A percentile compares a stretch with the other conserved stretches of the same genome.
Conservation (phyloP, 1,139 yeast species). For the Maudiozyma humilis region DNA sequence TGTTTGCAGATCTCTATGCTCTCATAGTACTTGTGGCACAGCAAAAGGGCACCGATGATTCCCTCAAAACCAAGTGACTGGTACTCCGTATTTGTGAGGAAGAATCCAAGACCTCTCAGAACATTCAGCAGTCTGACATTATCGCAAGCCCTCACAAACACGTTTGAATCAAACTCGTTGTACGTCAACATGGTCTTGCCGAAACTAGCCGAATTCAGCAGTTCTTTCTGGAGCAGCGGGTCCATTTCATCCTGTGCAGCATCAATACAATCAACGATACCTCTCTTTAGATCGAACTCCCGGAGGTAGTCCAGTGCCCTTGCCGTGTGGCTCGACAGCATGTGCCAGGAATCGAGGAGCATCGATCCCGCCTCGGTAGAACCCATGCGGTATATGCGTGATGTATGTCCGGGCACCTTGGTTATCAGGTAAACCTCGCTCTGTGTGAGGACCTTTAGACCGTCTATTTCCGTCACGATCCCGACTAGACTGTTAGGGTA, state of each 20-base stretch:
- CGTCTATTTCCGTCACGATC: constrained; percentile 54
- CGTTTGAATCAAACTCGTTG: constrained; percentile 20
- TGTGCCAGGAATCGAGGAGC: constrained; percentile 72
- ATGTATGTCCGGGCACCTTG: constrained; percentile 52
- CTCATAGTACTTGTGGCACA: constrained; percentile 53
- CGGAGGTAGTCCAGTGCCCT: constrained; percentile 75
- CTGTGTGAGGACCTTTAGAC: constrained; percentile 56
- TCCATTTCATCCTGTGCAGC: constrained; percentile 77
- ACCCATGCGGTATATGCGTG: constrained; percentile 69
- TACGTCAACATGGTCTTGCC: constrained; percentile 57
- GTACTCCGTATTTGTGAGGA: constrained; percentile 53
- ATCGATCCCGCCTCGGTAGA: constrained; percentile 79
- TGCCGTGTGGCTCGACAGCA: constrained; percentile 57
- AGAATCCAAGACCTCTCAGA: constrained; percentile 50
- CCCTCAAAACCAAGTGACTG: constrained; percentile 43
- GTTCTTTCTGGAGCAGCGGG: constrained; percentile 67
- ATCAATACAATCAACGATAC: constrained; percentile 62
- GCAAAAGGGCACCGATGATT: constrained; percentile 50
- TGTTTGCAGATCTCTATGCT: constrained; percentile 55
- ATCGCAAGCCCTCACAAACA: constrained; percentile 53
- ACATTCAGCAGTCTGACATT: constrained; percentile 51
- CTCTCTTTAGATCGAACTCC: constrained; percentile 48
- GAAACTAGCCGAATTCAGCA: constrained; percentile 74
- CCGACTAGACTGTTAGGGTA: constrained; percentile 36
- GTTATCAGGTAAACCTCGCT: constrained; percentile 55